phyloP scores from a whole-genome alignment of 129 eudicot genomes.

The Daucus carota region DH1_v3.0 NC_030384.2:44170001-44170500 shows the following conservation, averaged over 20 bases:
- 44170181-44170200: neutral
- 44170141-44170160: constrained; percentile 26
- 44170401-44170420: neutral
- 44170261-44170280: neutral
- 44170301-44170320: neutral
- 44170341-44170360: neutral
- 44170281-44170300: neutral
- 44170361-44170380: neutral
- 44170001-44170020: constrained; percentile 67
- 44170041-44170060: constrained; percentile 42
- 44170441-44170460: neutral
- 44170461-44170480: neutral
- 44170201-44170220: neutral
- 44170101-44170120: constrained; percentile 78
- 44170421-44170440: neutral
- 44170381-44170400: neutral
- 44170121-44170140: constrained; percentile 65
- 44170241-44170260: neutral
- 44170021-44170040: constrained; percentile 60
- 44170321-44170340: neutral
- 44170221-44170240: neutral
- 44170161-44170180: constrained; percentile 38
- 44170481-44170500: neutral
- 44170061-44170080: constrained; percentile 62
- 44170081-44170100: constrained; percentile 73